phyloP scores from a whole-genome alignment of 2,329 filamentous ascomycete species.

The Calonectria honghensis region DNA sequence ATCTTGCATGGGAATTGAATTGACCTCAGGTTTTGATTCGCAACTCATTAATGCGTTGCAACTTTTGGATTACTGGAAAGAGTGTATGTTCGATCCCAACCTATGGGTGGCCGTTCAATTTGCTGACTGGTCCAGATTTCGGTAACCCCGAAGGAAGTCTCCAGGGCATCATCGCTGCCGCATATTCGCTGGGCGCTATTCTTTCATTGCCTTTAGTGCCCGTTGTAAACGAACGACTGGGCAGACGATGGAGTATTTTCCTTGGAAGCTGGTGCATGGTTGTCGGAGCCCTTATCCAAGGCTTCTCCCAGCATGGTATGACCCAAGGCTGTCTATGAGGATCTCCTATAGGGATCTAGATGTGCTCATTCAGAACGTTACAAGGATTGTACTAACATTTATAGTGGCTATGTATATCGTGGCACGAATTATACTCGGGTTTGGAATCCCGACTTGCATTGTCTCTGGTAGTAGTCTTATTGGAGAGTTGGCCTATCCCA shows the following conservation, averaged over 20 bases:
- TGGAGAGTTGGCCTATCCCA: constrained; percentile 76
- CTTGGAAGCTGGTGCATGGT: constrained; percentile 73
- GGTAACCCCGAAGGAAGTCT: constrained; percentile 45
- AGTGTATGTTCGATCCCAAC: neutral
- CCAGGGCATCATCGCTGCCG: constrained; percentile 74
- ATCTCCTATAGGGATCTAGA: neutral
- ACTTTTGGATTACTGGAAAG: constrained; percentile 32
- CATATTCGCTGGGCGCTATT: constrained; percentile 77
- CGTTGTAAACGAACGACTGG: constrained; percentile 72
- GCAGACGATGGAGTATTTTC: constrained; percentile 74
- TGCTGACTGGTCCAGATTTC: constrained; percentile 20
- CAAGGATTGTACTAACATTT: neutral
- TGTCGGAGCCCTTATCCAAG: constrained; percentile 73
- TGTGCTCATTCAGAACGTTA: neutral
- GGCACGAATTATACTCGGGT: constrained; percentile 75
- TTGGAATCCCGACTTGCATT: constrained; percentile 77
- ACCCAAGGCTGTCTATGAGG: neutral
- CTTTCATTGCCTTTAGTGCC: constrained; percentile 75
- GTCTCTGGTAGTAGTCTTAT: constrained; percentile 75
- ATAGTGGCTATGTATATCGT: constrained; percentile 76
- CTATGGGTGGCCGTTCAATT: no score
- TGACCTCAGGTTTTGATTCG: constrained; percentile 72
- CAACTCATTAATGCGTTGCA: constrained; percentile 36
- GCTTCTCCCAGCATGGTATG: constrained; percentile 68
- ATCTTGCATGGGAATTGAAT: constrained; percentile 74